Base-by-base conservation (phyloP, 1,139 yeast genomes). In the Scheffersomyces lignicola region DNA sequence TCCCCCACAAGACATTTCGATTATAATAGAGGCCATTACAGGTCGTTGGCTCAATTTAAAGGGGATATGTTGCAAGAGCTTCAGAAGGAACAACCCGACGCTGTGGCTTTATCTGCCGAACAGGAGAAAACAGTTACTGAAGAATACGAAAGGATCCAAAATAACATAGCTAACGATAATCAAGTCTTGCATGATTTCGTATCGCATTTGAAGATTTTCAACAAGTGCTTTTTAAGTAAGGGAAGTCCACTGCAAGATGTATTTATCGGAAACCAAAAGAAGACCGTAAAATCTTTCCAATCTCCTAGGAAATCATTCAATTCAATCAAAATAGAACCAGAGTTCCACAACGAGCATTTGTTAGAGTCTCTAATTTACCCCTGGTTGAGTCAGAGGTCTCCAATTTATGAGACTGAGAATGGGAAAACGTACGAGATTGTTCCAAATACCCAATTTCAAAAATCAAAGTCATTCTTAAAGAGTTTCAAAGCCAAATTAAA, bases 121-220 rank as follows among this genome's bases (percentile, higher is more conserved):
- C 27, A 18, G 8, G 39, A 40, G 9, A 26, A 33, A 5, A 40
- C 31, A 4, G 34, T 42, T 2, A 31, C 32, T 7, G 30, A 34
- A 3, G 43, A 39, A 5, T 44, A 40, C 18, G 29, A 31, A 11
- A 21, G 24, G 9, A 44, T 42, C 11, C 33, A 32, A 22, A 9
- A 26, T 3, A 23, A 34, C 10, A 54, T 55, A 4, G 39, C 30
- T 8, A 23, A 31, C 4, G 52, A 53, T 11, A 69, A 66, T 46
- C 66, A 61, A 36, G 33, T 42, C 1, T 56, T 73, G 44, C 64
- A 67, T 34, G 66, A 70, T 39, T 70, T 62, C 36, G 47, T 72
- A 13, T 41, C 72, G 9, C 72, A 69, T 44, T 39, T 73, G 25
- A 58, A 68, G 35, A 56, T 72, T 3, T 75, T 60, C 42, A 63